A percentile compares a stretch with the other conserved stretches of the same genome.
phyloP scores from a whole-genome alignment of 441 rosid genomes.

The Biscutella laevigata region DNA sequence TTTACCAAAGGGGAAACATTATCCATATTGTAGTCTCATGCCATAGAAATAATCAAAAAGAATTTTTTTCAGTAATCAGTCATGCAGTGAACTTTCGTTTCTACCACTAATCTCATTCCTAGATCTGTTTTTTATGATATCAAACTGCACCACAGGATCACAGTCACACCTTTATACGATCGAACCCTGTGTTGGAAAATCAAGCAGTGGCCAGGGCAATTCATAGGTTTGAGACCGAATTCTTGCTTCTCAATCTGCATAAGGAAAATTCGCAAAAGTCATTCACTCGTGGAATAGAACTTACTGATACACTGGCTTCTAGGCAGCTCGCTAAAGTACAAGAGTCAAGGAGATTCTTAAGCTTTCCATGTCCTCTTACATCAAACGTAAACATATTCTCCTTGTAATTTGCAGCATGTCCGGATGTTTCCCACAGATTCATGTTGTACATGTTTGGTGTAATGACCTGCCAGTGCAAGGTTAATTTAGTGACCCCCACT shows the following conservation, averaged over 20 bases:
- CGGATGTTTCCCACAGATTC: conserved; percentile 97
- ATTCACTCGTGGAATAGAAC: background rate
- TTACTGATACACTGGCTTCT: background rate
- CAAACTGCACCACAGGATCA: background rate
- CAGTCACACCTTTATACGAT: conserved; percentile 68
- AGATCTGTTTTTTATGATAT: conserved; percentile 1
- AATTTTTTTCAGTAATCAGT: conserved; percentile 3
- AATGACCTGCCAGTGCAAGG: conserved; percentile 54
- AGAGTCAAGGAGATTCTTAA: conserved; percentile 12
- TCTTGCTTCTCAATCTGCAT: conserved; percentile 89
- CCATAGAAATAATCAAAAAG: background rate
- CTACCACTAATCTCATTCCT: background rate
- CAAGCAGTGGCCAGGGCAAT: conserved; percentile 96
- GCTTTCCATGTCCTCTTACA: conserved; percentile 34
- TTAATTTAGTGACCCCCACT: conserved; percentile 6
- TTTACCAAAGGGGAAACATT: background rate
- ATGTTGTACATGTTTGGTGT: conserved; percentile 91
- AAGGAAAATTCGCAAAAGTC: conserved; percentile 14
- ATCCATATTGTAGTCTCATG: background rate
- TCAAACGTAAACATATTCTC: conserved; percentile 94
- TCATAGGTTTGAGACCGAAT: conserved; percentile 97
- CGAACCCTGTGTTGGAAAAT: conserved; percentile 90
- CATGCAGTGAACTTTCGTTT: background rate
- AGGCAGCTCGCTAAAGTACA: background rate
- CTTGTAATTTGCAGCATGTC: conserved; percentile 95